A percentile compares a stretch with the other conserved stretches of the same genome.
These are phyloP conservation scores for Trametes elegans DNA, from an alignment of 768 basidiomycete species.

Conservation along the genomic window DNA sequence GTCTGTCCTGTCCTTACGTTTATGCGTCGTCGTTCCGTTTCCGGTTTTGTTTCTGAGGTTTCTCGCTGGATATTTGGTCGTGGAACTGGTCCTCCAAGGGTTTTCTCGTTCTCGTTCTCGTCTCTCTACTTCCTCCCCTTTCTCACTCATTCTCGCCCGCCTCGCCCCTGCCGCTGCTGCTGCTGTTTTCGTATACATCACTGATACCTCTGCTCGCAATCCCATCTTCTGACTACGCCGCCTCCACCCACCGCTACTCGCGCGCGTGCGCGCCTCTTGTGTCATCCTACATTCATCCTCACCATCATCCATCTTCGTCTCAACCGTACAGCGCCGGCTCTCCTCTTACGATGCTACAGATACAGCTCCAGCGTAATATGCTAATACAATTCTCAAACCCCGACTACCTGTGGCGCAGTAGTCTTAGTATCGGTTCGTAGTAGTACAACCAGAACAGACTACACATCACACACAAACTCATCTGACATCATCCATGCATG, in stretches of 20 bases:
- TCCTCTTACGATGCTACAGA: constrained; percentile 3
- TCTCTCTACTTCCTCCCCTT: not conserved
- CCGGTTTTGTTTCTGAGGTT: constrained; percentile 12
- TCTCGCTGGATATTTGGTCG: constrained; percentile 8
- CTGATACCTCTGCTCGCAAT: constrained; percentile 17
- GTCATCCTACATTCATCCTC: not conserved
- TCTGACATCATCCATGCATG: not conserved
- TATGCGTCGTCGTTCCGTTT: constrained; percentile 5
- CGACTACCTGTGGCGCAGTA: too few relatives aligned
- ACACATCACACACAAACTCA: too few relatives aligned
- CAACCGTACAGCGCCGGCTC: too few relatives aligned
- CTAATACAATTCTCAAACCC: constrained; percentile 18
- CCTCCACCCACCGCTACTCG: not conserved
- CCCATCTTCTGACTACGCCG: not conserved
- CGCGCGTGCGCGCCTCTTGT: not conserved
- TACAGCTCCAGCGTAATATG: constrained; percentile 19
- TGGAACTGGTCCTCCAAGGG: constrained; percentile 4
- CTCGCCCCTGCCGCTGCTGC: not conserved
- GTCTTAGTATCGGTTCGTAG: constrained; percentile 2
- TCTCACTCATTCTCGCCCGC: constrained; percentile 7
- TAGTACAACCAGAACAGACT: constrained; percentile 14
- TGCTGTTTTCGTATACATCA: constrained; percentile 13
- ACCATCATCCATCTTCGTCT: not conserved
- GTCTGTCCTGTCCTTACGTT: constrained; percentile 29
- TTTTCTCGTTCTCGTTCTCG: not conserved